Evolutionary conservation across 2,329 filamentous ascomycete genomes (phyloP), one percentile per base, ranked within the genome.

Genomic region (Aspergillus unguis): DNA sequence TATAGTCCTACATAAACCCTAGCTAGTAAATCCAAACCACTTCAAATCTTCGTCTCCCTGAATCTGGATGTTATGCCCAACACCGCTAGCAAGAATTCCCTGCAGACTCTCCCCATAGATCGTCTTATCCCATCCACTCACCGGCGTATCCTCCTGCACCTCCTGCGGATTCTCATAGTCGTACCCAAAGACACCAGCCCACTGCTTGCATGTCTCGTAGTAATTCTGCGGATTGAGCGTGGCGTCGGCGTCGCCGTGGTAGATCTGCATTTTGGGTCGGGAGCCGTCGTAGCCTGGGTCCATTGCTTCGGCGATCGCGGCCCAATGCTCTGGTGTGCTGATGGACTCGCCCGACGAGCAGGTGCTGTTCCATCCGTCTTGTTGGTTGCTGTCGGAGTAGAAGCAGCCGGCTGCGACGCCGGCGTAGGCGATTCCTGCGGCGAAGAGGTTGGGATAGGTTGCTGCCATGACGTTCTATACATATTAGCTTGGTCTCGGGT

Each of bases 161-260:
- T 46, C 31, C 40, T 54, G 32, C 3, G 63, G 63, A 6, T 53
- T 28, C 11, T 52, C 48, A 42, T 61, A 62, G 29, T 58, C 44
- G 36, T 65, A 62, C 5, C 77, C 78, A 48, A 79, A 75, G 1
- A 82, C 74, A 17, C 72, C 75, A 0, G 77, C 74, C 79, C 79
- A 82, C 68, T 81, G 72, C 71, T 82, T 81, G 62, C 81, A 76
- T 47, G 77, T 77, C 70, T 85, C 82, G 36, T 80, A 65, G 61
- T 82, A 82, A 66, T 84, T 84, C 59, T 75, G 73, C 11, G 76
- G 76, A 46, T 72, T 70, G 7, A 84, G 70, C 1, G 75, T 81
- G 8, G 65, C 66, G 62, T 84, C 81, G 2, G 64, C 66, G 35
- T 75, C 77, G 37, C 81, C 81, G 62, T 84, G 81, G 70, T 78